phyloP scores from a whole-genome alignment of 495 filamentous ascomycete genomes.

The Pyrenopolyporus hunteri region DNA sequence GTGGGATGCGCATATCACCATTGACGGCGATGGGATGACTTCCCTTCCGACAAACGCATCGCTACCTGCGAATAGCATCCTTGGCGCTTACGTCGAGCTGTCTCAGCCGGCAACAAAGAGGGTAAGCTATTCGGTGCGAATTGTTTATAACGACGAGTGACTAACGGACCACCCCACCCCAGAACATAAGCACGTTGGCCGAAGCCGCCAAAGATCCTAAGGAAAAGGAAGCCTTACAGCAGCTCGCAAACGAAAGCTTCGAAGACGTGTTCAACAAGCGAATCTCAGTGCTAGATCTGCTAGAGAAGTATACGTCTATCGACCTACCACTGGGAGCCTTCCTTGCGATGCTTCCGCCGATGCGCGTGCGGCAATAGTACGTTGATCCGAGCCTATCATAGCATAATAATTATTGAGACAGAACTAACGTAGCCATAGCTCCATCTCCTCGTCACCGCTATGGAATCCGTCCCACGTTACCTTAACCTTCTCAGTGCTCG shows the following conservation, averaged over 20 bases:
- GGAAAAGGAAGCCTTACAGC: constrained; percentile 50
- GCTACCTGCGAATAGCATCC: constrained; percentile 65
- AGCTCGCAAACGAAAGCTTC: constrained; percentile 58
- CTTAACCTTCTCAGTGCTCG: constrained; percentile 71
- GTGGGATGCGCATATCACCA: constrained; percentile 64
- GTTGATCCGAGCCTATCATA: constrained; percentile 7
- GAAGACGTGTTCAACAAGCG: constrained; percentile 62
- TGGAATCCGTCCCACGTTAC: constrained; percentile 62
- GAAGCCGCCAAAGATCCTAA: constrained; percentile 49
- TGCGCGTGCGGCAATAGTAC: constrained; percentile 75
- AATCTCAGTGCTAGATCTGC: constrained; percentile 67
- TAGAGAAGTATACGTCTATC: constrained; percentile 63
- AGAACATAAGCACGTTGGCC: constrained; percentile 56
- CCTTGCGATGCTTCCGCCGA: constrained; percentile 72
- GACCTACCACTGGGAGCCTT: constrained; percentile 65
- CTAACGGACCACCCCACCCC: constrained; percentile 13
- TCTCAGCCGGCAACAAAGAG: constrained; percentile 68
- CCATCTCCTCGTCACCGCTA: constrained; percentile 76
- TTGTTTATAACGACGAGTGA: background rate
- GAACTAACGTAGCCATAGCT: constrained; percentile 45
- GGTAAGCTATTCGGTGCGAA: constrained; percentile 35
- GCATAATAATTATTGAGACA: background rate
- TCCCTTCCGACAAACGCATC: constrained; percentile 63
- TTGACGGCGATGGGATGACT: constrained; percentile 53
- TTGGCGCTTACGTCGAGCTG: constrained; percentile 75